Base-by-base conservation (phyloP, 768 basidiomycete genomes). In the Cytidiella melzeri region DNA sequence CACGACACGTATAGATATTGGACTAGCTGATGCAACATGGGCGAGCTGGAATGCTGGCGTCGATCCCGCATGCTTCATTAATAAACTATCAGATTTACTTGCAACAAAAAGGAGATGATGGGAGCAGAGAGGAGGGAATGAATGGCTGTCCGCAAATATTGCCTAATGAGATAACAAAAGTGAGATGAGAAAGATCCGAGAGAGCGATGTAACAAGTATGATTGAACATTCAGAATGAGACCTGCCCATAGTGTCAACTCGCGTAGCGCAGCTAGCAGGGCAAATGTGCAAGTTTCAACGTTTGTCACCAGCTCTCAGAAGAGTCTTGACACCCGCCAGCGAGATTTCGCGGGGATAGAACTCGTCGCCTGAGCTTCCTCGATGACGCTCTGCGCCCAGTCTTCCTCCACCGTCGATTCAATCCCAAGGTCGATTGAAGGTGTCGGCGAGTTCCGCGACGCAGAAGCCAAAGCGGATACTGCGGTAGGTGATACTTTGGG, bases 311-410 rank as follows among this genome's bases (percentile, higher is more conserved):
- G n/a, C 57, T 56, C 56, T 34, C 30, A 34, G 30, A 34, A 34
- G 7, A 34, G 15, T 34, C 15, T 34, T 7, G 30, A 34, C 9
- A 34, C 30, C 9, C 30, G 30, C 30, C 30, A 34, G 7, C 30
- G 30, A 15, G 30, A 34, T 34, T 34, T 34, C 13, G 76, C 71
- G n/a, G n/a, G n/a, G n/a, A n/a, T n/a, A n/a, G n/a, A n/a, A n/a
- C n/a, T n/a, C n/a, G n/a, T n/a, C 43, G 69, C 60, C 59, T 83
- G 80, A 49, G 83, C 84, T n/a, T 83, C 84, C 64, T 80, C 64
- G 50, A 90, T 62, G 43, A 90, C 87, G 56, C 81, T 84, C 59
- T 74, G 70, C 41, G 83, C 83, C 87, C 88, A 91, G 60, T 87
- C 79, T 43, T 79, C 83, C 51, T 71, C 72, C 37, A 71, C 65